A percentile compares a stretch with the other conserved stretches of the same genome.
Evolutionary conservation across 768 basidiomycete genomes (phyloP).

Genomic region (Kwoniella newhampshirensis): DNA sequence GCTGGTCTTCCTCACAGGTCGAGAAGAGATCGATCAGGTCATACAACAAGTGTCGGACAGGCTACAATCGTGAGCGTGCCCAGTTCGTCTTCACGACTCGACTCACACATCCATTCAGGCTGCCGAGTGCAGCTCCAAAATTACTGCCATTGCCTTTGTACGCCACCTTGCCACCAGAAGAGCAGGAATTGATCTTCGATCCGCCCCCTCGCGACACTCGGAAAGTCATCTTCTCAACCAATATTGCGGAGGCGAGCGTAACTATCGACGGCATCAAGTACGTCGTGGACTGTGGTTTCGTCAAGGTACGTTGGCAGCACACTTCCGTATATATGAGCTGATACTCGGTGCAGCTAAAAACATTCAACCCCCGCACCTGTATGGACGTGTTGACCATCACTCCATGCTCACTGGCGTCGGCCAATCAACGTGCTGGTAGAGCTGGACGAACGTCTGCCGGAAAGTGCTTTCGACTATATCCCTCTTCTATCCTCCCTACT

Average conservation of each 20-base stretch:
- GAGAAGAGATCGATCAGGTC: slow-evolving; percentile 93
- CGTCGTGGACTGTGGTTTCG: slow-evolving; percentile 91
- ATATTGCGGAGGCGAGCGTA: slow-evolving; percentile 96
- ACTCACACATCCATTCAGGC: slow-evolving; percentile 49
- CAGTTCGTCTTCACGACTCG: no score
- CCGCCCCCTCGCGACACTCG: slow-evolving; percentile 70
- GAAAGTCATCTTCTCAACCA: slow-evolving; percentile 90
- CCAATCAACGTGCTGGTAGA: slow-evolving; percentile 87
- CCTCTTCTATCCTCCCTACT: slow-evolving; percentile 62
- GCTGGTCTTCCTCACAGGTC: slow-evolving; percentile 87
- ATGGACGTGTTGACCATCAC: slow-evolving; percentile 81
- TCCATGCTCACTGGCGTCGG: slow-evolving; percentile 82
- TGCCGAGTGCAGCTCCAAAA: slow-evolving; percentile 58
- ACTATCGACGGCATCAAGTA: slow-evolving; percentile 95
- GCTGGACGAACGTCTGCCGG: slow-evolving; percentile 92
- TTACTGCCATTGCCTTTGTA: slow-evolving; percentile 75
- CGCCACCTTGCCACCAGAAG: slow-evolving; percentile 81
- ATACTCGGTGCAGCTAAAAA: slow-evolving; percentile 65
- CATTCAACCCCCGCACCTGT: slow-evolving; percentile 80
- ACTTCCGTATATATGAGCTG: not conserved
- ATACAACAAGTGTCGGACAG: slow-evolving; percentile 77
- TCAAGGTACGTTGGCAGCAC: slow-evolving; percentile 66
- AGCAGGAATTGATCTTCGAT: slow-evolving; percentile 83
- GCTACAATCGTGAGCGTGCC: slow-evolving; percentile 65
- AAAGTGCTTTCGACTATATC: slow-evolving; percentile 87